A percentile compares a stretch with the other conserved stretches of the same genome.
These are phyloP conservation scores for Podaxis carcinomalis DNA, from an alignment of 768 basidiomycete genomes.

Conservation along the genomic window DNA sequence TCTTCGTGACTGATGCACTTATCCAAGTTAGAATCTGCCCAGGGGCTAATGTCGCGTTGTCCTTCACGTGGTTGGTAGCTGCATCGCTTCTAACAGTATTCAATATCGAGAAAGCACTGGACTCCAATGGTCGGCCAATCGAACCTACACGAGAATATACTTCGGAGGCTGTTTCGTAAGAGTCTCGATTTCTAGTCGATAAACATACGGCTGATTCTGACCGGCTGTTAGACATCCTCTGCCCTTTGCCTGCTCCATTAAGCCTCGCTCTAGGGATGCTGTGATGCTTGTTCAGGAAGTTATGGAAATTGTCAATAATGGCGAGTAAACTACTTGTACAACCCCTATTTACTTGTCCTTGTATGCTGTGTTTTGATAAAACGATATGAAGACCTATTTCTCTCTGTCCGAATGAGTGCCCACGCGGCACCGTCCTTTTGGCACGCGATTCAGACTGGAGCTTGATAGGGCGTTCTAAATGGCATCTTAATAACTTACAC, in stretches of 20 bases:
- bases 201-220: background rate
- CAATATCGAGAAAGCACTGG: slow-evolving; percentile 4
- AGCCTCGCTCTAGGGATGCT: background rate
- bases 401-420: too few relatives aligned
- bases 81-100: slow-evolving; percentile 10
- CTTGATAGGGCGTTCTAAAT: too few relatives aligned
- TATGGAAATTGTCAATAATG: background rate
- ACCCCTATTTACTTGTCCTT: too few relatives aligned
- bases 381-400: too few relatives aligned
- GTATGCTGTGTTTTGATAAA: too few relatives aligned
- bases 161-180: slow-evolving; percentile 23
- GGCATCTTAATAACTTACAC: too few relatives aligned
- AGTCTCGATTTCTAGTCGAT: background rate
- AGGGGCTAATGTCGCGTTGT: slow-evolving; percentile 1
- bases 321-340: background rate
- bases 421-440: too few relatives aligned
- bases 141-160: slow-evolving; percentile 21
- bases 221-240: background rate
- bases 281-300: background rate
- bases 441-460: too few relatives aligned
- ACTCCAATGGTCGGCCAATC: slow-evolving; percentile 10
- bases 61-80: background rate
- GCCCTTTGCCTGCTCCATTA: background rate
- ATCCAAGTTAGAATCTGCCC: background rate
- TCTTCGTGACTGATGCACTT: background rate